Base-by-base conservation (phyloP, 495 filamentous ascomycete species). In the Aspergillus haitiensis region DNA sequence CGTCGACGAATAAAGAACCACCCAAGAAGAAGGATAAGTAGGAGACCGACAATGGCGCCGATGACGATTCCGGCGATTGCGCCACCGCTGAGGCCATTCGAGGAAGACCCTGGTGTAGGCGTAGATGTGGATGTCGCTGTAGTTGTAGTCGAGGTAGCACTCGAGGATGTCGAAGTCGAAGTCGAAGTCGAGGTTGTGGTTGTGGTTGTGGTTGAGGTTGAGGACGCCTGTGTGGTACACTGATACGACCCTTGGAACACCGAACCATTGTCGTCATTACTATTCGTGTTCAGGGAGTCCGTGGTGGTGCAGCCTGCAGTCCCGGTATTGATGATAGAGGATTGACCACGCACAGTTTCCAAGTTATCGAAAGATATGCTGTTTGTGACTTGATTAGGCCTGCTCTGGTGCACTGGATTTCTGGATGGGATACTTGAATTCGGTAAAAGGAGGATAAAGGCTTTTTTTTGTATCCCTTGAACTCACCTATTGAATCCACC, bases 31-130 rank as follows among this genome's bases (percentile, higher is more conserved):
- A 70, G 2, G n/a, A 74, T 53, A 18, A 75, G 47, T 4, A 72
- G n/a, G 13, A 73, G 66, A 15, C 40, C 51, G 7, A 70, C 35
- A 16, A 75, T 62, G n/a, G 70, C 68, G 6, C 57, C 70, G 7
- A 68, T 61, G 16, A 69, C 67, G 10, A 76, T 72, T 0, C 73
- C 73, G 2, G 62, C 72, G 56, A 70, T 75, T 11, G 67, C 67
- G 31, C 69, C 72, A 31, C 64, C 53, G 39, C 67, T 66, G 5
- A 74, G 65, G 12, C 48, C 40, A 27, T 3, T 3, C 1, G 63
- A 54, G 6, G 49, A 45, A 44, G 49, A 46, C 12, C 35, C 52
- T 45, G 54, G 56, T 12, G 55, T 18, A 7, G 54, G 15, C 11
- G 58, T 27, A 48, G 50, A 37, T 0, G 56, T 50, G 8, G 55